Evolutionary conservation across 148 eudicot genomes (phyloP), one percentile per base, ranked within the genome.

Genomic region (Oxyria digyna): DNA sequence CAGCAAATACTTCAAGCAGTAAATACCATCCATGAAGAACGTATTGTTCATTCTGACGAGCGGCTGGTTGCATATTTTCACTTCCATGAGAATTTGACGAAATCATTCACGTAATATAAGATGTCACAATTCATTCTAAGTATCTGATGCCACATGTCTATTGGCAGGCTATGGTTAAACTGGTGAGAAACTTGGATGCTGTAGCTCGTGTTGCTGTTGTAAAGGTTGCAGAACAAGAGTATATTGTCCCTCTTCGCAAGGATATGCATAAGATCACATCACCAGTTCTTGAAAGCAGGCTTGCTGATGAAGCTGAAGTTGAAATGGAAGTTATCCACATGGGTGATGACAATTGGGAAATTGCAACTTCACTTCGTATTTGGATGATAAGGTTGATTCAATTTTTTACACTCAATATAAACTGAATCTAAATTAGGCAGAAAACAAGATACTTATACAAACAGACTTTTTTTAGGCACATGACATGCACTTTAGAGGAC

Each of bases 171-270:
- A 88, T 83, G 83, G 97, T 95, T 74, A 80, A 91, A 81, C 89
- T 88, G 76, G 84, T 95, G 71, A 84, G 97, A 67, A 95, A 83
- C 74, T 78, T 95, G 75, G 89, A 97, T 75, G 86, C 97, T 52
- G 81, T 95, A 81, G 99, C 99, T 83, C 99, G 99, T 73, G 96
- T 94, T 73, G 97, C 96, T 23, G 99, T 96, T 64, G 99, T 95
- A 21, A 88, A 81, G 83, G 91, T 95, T 62, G 99, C 96, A 21
- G 99, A 95, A 77, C 96, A 59, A 59, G 65, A 59, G 37, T 81
- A 86, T 79, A 50, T 78, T 49, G 69, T 82, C 41, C 81, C 87
- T 59, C 82, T 91, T 59, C 78, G 89, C 83, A 95, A 95, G 78
- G 96, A 91, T 67, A 78, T 91, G 32, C 93, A 88, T 62, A 88